These are phyloP conservation scores for Chytriomyces sp. DNA, from an alignment of 192 early-diverging fungal genomes.

Conservation along the genomic window DNA sequence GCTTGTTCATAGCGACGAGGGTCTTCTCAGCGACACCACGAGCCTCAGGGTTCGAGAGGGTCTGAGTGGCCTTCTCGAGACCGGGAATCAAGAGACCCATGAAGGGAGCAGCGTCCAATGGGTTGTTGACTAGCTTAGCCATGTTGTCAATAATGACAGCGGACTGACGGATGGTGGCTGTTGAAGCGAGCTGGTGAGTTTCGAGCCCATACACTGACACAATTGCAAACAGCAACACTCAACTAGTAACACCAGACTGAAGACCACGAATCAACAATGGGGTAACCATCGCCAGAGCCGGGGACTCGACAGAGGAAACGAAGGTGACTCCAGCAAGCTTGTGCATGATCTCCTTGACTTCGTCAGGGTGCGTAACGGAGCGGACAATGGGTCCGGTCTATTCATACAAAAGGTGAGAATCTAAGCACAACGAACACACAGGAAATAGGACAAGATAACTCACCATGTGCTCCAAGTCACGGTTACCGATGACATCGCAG, in stretches of 20 bases:
- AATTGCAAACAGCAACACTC: too few relatives aligned
- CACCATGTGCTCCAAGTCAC: constrained; percentile 57
- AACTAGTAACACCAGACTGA: constrained; percentile 27
- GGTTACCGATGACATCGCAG: constrained; percentile 74
- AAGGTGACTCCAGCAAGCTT: constrained; percentile 80
- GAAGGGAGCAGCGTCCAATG: constrained; percentile 77
- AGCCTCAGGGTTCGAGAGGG: constrained; percentile 76
- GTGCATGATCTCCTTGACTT: constrained; percentile 73
- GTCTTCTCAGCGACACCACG: constrained; percentile 73
- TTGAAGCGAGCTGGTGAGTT: not conserved
- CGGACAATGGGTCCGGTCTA: constrained; percentile 61
- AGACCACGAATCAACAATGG: constrained; percentile 72
- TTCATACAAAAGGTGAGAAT: too few relatives aligned
- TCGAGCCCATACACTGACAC: too few relatives aligned
- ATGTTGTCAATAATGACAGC: constrained; percentile 89
- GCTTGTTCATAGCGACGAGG: constrained; percentile 49
- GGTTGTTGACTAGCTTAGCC: constrained; percentile 86
- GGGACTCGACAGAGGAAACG: constrained; percentile 70
- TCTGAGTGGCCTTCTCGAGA: constrained; percentile 75
- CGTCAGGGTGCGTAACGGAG: constrained; percentile 76
- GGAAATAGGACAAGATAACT: too few relatives aligned
- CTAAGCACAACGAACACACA: too few relatives aligned
- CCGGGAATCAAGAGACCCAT: constrained; percentile 76
- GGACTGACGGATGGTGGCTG: constrained; percentile 71
- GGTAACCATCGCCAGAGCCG: constrained; percentile 80